Evolutionary conservation across 768 basidiomycete species (phyloP), one percentile per base, ranked within the genome.

Genomic region (Mrakia blollopis): DNA sequence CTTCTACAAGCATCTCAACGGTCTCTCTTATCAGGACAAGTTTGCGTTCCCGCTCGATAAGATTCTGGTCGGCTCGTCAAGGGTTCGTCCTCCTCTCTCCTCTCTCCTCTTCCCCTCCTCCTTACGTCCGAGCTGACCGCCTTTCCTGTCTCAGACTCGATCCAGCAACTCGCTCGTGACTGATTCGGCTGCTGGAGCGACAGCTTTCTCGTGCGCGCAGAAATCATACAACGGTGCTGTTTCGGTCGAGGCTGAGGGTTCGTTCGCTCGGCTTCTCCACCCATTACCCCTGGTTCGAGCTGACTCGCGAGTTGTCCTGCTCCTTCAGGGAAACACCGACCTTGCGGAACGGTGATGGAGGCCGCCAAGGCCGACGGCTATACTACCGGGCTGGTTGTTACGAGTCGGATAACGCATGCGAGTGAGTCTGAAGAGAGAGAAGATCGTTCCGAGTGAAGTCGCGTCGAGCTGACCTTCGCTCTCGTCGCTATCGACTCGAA

Each of bases 191-290:
- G 82, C 82, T 8, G 81, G 80, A 10, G 81, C 82, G 0, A 82
- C 82, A 3, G 81, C 81, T 16, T 81, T 82, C 57, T 78, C 79
- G 25, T 80, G 80, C 61, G 79, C n/a, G 11, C n/a, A 79, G 67
- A 81, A 82, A 54, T 80, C 79, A 18, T 82, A 78, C 76, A 82
- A 82, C 74, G 81, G 82, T 14, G 82, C 78, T 1, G 79, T 82
- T 57, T 79, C 76, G 3, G 76, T 80, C 21, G 75, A 76, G 9
- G 80, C 65, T 21, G 62, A 74, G 35, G 47, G 47, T 50, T 7
- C 47, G 47, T 50, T 18, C 16, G 5, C 47, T 50, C 47, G 13
- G 1, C 16, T 50, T 18, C 2, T 50, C 18, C 18, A 1, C 7
- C 18, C 47, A 2, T 50, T 14, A 4, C 21, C 18, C 13, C 7